Base-by-base conservation (phyloP, 805 yeast genomes). In the Metschnikowia bowlesiae region DNA sequence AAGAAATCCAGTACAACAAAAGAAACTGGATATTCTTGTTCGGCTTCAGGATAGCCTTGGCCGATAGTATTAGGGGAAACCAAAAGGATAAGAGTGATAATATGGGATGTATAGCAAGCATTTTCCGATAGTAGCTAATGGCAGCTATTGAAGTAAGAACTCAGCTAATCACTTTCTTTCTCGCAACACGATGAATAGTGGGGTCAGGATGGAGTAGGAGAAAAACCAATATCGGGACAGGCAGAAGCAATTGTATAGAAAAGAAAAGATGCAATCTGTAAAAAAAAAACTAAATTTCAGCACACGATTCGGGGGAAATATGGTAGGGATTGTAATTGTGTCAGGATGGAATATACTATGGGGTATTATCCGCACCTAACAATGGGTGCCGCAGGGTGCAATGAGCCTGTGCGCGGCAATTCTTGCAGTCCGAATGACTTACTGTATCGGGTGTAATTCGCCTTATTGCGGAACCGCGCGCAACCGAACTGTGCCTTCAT, bases 1-100 rank as follows among this genome's bases (percentile, higher is more conserved):
- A 55, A 26, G 37, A 44, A 11, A 55, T 44, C 58, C 58, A 55
- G 49, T 51, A 55, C 9, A 47, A 43, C 26, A 55, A 49, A 30
- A 53, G 49, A 28, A 53, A 55, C 39, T 49, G 52, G 35, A 44
- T 35, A 35, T 41, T 49, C 14, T 47, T 36, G 35, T 39, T 48
- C 5, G 55, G 52, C 33, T 33, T 29, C 30, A 36, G 45, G 7
- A 49, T 40, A 1, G 57, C 57, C 37, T 51, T 50, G 29, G 47
- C 39, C 39, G 55, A 47, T 22, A 53, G 42, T 13, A 53, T 37
- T 9, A 51, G 38, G 14, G 58, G 58, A 43, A 48, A 44, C 57
- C 56, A 55, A 38, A 55, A 51, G 4, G 48, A 48, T 16, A 54
- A 30, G 13, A 53, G 7, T 10, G 46, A 30, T 11, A 54, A 34